Conservation (phyloP, 2,329 filamentous ascomycete species). For the Claviceps fusiformis region DNA sequence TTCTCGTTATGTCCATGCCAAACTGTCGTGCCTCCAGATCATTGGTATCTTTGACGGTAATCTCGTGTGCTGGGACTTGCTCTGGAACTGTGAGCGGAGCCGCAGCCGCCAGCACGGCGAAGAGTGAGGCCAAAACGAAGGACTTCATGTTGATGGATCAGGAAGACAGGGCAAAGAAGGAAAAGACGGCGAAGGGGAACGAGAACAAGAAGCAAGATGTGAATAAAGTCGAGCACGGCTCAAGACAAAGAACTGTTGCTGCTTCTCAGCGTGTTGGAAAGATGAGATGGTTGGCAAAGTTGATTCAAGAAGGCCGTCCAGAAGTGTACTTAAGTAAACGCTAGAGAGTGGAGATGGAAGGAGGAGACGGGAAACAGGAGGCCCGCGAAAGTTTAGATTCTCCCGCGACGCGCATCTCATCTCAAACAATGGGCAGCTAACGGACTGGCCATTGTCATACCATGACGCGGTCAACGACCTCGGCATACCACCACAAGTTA, state of each 20-base stretch:
- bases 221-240: too few species aligned
- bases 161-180: too few species aligned
- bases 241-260: too few species aligned
- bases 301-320: neutral
- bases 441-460: too few species aligned
- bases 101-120: slow-evolving; percentile 8
- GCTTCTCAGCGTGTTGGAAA: too few species aligned
- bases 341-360: neutral
- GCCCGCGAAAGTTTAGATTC: neutral
- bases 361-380: neutral
- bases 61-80: neutral
- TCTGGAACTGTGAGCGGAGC: neutral
- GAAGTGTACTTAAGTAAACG: neutral
- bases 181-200: neutral
- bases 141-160: slow-evolving; percentile 1
- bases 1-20: slow-evolving; percentile 6
- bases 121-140: slow-evolving; percentile 6
- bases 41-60: neutral
- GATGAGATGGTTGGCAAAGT: neutral
- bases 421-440: neutral
- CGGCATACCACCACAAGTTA: too few species aligned
- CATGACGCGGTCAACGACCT: too few species aligned
- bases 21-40: neutral
- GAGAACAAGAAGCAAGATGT: too few species aligned
- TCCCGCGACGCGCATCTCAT: neutral